Percentiles rank a stretch among this genome's conserved stretches.
Conservation (phyloP, 352 stramenopile genomes). For the Phytophthora meadii region DNA sequence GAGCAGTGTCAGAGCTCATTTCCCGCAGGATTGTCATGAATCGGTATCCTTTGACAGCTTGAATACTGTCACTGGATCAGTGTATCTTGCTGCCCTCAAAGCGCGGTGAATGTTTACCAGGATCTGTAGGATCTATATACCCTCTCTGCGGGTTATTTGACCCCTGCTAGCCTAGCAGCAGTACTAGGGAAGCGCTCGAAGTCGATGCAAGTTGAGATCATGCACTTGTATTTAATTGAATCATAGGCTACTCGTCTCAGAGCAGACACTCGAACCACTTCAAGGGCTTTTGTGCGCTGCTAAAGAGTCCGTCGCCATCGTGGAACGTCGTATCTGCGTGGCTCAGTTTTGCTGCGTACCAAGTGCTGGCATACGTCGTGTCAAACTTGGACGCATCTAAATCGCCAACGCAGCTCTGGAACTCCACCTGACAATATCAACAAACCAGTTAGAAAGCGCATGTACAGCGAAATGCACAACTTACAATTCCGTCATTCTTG, state of each 20-base stretch:
- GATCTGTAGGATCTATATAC: neutral
- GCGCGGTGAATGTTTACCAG: constrained; percentile 7
- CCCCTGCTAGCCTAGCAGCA: too few relatives aligned
- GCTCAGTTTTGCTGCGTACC: constrained; percentile 68
- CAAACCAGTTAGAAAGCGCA: constrained; percentile 1
- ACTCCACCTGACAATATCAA: constrained; percentile 48
- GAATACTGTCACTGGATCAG: neutral
- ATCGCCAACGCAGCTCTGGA: constrained; percentile 56
- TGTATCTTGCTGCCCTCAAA: neutral
- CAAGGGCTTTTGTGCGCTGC: constrained; percentile 56
- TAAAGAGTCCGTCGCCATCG: constrained; percentile 59
- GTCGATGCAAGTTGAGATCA: too few relatives aligned
- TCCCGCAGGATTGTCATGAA: neutral
- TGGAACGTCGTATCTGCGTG: constrained; percentile 67
- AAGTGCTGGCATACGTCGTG: constrained; percentile 41
- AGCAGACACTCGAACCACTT: constrained; percentile 67
- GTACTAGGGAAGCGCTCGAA: neutral
- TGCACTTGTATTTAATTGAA: constrained; percentile 10
- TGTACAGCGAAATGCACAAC: constrained; percentile 5
- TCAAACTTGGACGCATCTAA: constrained; percentile 47
- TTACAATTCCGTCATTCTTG: constrained; percentile 63
- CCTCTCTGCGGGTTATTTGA: too few relatives aligned
- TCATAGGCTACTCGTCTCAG: too few relatives aligned
- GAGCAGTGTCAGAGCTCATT: constrained; percentile 6
- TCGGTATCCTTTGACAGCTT: neutral